Conservation (phyloP, 1,139 yeast species). For the Taphrina communis region DNA sequence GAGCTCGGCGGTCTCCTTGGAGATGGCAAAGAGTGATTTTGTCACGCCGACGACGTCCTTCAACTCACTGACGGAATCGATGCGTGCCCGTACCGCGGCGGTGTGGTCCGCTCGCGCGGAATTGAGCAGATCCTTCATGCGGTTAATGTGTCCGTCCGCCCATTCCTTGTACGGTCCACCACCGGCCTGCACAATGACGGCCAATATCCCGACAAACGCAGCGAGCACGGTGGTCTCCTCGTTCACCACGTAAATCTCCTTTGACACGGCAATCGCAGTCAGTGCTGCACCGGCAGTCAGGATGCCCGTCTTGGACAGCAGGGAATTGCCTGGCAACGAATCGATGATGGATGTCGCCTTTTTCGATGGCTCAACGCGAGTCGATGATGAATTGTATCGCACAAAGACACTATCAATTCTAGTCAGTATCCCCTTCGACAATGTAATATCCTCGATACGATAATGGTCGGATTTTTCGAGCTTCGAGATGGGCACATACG, state of each 20-base stretch:
- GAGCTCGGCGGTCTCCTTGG: slow-evolving; percentile 93
- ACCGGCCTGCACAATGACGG: slow-evolving; percentile 79
- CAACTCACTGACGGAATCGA: slow-evolving; percentile 82
- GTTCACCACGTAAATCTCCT: slow-evolving; percentile 88
- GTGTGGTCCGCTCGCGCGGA: slow-evolving; percentile 90
- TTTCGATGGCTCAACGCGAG: slow-evolving; percentile 75
- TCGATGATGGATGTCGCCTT: slow-evolving; percentile 89
- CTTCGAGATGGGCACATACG: neutral
- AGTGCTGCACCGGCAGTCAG: slow-evolving; percentile 96
- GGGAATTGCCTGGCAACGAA: slow-evolving; percentile 89
- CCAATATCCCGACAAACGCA: slow-evolving; percentile 78
- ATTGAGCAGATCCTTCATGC: slow-evolving; percentile 80
- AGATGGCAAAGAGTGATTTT: slow-evolving; percentile 85
- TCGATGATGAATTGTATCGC: slow-evolving; percentile 46
- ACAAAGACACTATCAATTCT: slow-evolving; percentile 18
- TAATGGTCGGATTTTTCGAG: too few relatives aligned
- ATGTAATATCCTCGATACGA: too few relatives aligned
- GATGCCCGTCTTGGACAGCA: slow-evolving; percentile 89
- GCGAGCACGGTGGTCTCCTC: slow-evolving; percentile 88
- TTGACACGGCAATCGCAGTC: slow-evolving; percentile 88
- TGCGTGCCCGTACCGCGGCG: slow-evolving; percentile 89
- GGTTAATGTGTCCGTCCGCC: slow-evolving; percentile 89
- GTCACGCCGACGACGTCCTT: slow-evolving; percentile 92
- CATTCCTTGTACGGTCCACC: slow-evolving; percentile 95
- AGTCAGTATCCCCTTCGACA: neutral